Base-by-base conservation (phyloP, 257 asterid genomes). In the Ehretia macrophylla region DNA sequence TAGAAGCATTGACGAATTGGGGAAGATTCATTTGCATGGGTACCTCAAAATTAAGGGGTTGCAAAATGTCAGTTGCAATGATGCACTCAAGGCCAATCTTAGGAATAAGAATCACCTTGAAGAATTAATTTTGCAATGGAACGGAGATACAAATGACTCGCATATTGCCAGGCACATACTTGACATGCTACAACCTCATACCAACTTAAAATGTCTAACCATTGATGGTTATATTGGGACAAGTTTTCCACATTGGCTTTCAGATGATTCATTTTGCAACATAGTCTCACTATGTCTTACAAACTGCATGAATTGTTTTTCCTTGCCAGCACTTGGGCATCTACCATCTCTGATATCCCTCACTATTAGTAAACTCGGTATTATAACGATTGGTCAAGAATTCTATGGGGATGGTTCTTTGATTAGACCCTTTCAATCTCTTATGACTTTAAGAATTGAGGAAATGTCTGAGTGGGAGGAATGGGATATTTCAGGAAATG, bases 391-490 rank as follows among this genome's bases (percentile, higher is more conserved):
- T 0, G 80, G 87, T 10, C 47, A 56, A 21, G 84, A 81, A 70
- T 75, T 81, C 56, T 78, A 55, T 62, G 84, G 87, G 54, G 66
- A 59, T 54, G 17, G 21, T 64, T 71, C 79, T 58, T n/a, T n/a
- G n/a, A n/a, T n/a, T n/a, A n/a, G n/a, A n/a, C n/a, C n/a, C n/a
- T n/a, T n/a, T n/a, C n/a, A 64, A 21, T 65, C 75, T 5, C 74
- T 78, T 20, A 65, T 72, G 73, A 70, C 49, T 66, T 69, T 81
- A 61, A 67, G 73, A 51, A 69, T 81, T 50, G 38, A 23, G 49
- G 72, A 70, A 47, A 81, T 78, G 84, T 55, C 50, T 23, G 87
- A 75, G 54, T 75, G 85, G 85, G 68, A 67, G 60, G 67, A 62
- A 38, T 78, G 83, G 87, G 66, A 70, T 11, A 51, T 42, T n/a